Evolutionary conservation across 2,329 filamentous ascomycete genomes (phyloP).

Genomic region (Pseudogymnoascus sp.): DNA sequence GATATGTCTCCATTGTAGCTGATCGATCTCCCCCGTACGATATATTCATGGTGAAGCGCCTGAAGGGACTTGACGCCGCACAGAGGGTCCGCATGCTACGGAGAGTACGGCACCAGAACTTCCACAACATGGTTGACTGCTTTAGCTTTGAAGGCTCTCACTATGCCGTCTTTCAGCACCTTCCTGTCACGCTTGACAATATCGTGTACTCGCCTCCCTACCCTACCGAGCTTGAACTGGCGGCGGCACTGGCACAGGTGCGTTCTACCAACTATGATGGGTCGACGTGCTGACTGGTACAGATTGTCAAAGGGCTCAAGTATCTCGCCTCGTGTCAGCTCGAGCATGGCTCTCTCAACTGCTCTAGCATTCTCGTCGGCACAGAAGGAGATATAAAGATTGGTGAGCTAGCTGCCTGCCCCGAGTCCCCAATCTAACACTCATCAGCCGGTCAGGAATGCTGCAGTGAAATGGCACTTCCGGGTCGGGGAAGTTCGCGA

Average conservation of each 20-base stretch:
- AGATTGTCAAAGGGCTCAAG: neutral
- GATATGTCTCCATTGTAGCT: slow-evolving; percentile 11
- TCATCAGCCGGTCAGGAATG: slow-evolving; percentile 14
- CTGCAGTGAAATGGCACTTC: neutral
- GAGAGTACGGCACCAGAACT: slow-evolving; percentile 15
- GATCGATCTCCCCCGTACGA: slow-evolving; percentile 12
- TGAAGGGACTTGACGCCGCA: slow-evolving; percentile 8
- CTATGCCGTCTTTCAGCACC: slow-evolving; percentile 17
- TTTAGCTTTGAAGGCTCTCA: slow-evolving; percentile 14
- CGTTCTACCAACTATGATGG: slow-evolving; percentile 9
- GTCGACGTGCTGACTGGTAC: neutral
- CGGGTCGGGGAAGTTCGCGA: neutral
- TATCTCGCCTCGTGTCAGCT: neutral
- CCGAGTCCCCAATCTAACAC: neutral
- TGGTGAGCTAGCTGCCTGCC: slow-evolving; percentile 11
- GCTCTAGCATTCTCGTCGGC: slow-evolving; percentile 17
- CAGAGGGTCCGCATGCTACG: slow-evolving; percentile 12
- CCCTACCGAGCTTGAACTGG: slow-evolving; percentile 12
- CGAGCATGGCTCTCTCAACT: slow-evolving; percentile 15
- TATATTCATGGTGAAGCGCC: slow-evolving; percentile 16
- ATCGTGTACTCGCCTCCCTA: slow-evolving; percentile 15
- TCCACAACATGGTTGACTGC: slow-evolving; percentile 15
- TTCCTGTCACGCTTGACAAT: slow-evolving; percentile 16
- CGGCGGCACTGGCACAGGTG: slow-evolving; percentile 16
- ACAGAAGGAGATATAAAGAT: slow-evolving; percentile 15